A percentile compares a stretch with the other conserved stretches of the same genome.
Conservation (phyloP, 1,284 basidiomycete genomes). For the Sanghuangporus weigelae region DNA sequence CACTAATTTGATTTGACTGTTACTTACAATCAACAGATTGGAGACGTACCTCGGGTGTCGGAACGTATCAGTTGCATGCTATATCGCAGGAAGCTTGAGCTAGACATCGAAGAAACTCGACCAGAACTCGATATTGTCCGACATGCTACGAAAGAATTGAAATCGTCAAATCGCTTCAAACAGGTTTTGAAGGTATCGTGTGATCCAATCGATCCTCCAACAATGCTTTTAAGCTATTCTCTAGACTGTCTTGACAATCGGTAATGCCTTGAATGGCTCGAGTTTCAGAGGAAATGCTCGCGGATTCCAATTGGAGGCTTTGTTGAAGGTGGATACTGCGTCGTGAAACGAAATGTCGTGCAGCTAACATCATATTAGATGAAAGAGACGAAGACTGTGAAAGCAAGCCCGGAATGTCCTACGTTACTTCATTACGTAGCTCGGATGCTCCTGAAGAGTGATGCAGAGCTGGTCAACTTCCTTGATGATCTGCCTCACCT, state of each 20-base stretch:
- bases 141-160: conserved; percentile 71
- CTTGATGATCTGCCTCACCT: conserved; percentile 78
- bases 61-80: conserved; percentile 79
- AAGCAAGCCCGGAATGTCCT: conserved; percentile 64
- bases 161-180: conserved; percentile 63
- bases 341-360: background rate
- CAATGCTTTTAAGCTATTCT: conserved; percentile 4
- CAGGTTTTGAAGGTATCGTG: conserved; percentile 56
- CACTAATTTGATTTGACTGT: background rate
- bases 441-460: conserved; percentile 62
- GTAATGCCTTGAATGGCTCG: conserved; percentile 78
- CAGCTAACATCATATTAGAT: conserved; percentile 41
- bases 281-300: conserved; percentile 79
- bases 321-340: conserved; percentile 60
- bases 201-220: background rate
- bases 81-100: conserved; percentile 74
- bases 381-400: conserved; percentile 78
- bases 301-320: conserved; percentile 79
- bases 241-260: conserved; percentile 68
- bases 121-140: conserved; percentile 79
- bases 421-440: conserved; percentile 87
- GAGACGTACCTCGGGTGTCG: conserved; percentile 68
- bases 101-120: conserved; percentile 80
- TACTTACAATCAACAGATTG: conserved; percentile 47
- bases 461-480: conserved; percentile 66